Conservation (phyloP, 257 asterid genomes). For the Gentiana straminea region DNA sequence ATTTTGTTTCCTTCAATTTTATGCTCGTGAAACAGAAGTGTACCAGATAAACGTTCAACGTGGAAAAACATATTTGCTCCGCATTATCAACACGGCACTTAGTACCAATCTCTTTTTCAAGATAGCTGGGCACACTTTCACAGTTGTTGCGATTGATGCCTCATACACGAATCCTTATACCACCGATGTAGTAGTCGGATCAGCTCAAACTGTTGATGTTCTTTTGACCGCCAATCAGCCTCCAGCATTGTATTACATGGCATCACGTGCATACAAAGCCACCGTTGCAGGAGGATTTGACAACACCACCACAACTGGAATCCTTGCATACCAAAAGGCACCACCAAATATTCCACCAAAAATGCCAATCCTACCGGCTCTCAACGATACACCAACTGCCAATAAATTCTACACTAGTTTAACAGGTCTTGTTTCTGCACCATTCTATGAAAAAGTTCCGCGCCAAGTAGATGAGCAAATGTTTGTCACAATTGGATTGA, state of each 20-base stretch:
- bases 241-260: slow-evolving; percentile 5
- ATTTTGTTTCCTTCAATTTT: too few species aligned
- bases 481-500: slow-evolving; percentile 6
- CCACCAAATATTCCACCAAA: not conserved
- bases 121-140: slow-evolving; percentile 35
- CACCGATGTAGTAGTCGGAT: slow-evolving; percentile 23
- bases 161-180: slow-evolving; percentile 33
- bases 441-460: slow-evolving; percentile 1
- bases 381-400: slow-evolving; percentile 9
- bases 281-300: not conserved
- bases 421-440: not conserved
- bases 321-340: not conserved
- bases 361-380: slow-evolving; percentile 3
- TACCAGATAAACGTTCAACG: slow-evolving; percentile 27
- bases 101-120: slow-evolving; percentile 40
- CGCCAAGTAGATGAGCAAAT: slow-evolving; percentile 3
- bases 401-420: slow-evolving; percentile 2
- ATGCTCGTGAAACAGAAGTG: slow-evolving; percentile 16
- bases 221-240: slow-evolving; percentile 22
- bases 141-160: slow-evolving; percentile 34
- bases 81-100: slow-evolving; percentile 35
- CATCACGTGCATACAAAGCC: not conserved
- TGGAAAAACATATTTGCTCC: slow-evolving; percentile 28
- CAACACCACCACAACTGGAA: slow-evolving; percentile 8
- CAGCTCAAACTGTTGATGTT: slow-evolving; percentile 37